These are phyloP conservation scores for Kazachstania bromeliacearum DNA, from an alignment of 805 yeast species.

Conservation along the genomic window DNA sequence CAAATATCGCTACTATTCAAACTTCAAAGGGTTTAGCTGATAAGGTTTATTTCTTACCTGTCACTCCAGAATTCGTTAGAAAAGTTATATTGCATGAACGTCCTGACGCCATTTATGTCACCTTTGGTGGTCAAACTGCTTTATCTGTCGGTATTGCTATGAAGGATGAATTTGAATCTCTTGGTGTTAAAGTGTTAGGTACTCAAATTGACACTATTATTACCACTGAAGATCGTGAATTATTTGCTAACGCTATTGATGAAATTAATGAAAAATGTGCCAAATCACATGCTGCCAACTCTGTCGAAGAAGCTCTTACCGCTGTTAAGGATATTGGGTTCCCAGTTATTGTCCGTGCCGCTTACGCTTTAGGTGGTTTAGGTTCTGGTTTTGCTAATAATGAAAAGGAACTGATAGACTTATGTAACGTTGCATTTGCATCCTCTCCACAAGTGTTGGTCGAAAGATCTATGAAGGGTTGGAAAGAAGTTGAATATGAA, in stretches of 20 bases:
- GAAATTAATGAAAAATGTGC: conserved; percentile 96
- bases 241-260: conserved; percentile 89
- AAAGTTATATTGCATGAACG: conserved; percentile 90
- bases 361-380: conserved; percentile 93
- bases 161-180: conserved; percentile 86
- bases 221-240: conserved; percentile 96
- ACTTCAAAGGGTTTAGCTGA: conserved; percentile 97
- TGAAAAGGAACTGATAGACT: conserved; percentile 67
- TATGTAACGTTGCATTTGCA: conserved; percentile 89
- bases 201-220: conserved; percentile 92
- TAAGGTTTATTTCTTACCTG: conserved; percentile 96
- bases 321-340: conserved; percentile 85
- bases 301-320: conserved; percentile 68
- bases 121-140: conserved; percentile 99
- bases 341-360: conserved; percentile 96
- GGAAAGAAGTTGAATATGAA: conserved; percentile 98
- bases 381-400: conserved; percentile 97
- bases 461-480: conserved; percentile 95
- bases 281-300: conserved; percentile 74
- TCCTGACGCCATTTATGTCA: conserved; percentile 94
- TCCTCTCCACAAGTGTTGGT: conserved; percentile 92
- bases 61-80: conserved; percentile 90
- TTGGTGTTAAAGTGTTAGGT: conserved; percentile 90
- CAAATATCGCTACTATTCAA: conserved; percentile 97
- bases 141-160: conserved; percentile 89